Evolutionary conservation across 139 green algal genomes (phyloP).

Genomic region (Chlorella sp.): DNA sequence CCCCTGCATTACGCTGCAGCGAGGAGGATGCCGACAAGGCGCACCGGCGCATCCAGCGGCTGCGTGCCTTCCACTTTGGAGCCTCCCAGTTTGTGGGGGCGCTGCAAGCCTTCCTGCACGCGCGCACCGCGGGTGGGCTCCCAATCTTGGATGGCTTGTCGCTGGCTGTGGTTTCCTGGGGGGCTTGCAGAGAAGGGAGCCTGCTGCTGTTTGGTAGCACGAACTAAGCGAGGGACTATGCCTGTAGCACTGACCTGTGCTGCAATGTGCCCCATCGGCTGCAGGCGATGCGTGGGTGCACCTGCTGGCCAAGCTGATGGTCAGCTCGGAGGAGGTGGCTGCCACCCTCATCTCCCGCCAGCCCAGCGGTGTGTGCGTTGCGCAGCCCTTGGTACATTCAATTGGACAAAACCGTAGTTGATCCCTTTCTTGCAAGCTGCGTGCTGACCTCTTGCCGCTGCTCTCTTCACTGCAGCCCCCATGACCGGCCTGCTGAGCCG

Average conservation of each 20-base stretch:
- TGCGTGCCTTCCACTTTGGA: constrained; percentile 22
- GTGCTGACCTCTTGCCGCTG: not conserved
- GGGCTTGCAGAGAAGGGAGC: no score
- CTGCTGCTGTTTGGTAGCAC: not conserved
- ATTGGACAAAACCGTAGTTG: no score
- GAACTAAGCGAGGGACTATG: no score
- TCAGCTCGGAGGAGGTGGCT: constrained; percentile 32
- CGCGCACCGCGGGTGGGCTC: constrained; percentile 1
- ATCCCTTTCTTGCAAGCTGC: no score
- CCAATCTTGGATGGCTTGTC: no score
- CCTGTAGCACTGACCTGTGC: not conserved
- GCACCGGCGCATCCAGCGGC: constrained; percentile 27
- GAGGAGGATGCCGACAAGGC: constrained; percentile 26
- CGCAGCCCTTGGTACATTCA: no score
- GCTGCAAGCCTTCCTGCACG: constrained; percentile 37
- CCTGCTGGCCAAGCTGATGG: constrained; percentile 45
- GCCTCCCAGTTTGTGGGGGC: constrained; percentile 28
- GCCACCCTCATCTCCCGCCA: constrained; percentile 8
- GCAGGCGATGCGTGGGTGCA: constrained; percentile 36
- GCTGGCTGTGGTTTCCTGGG: no score
- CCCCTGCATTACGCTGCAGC: not conserved
- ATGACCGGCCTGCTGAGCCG: constrained; percentile 31
- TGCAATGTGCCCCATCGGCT: no score
- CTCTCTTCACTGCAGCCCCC: not conserved
- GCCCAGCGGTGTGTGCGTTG: constrained; percentile 23